phyloP scores from a whole-genome alignment of 2,329 filamentous ascomycete genomes.

The Nemania serpens region DNA sequence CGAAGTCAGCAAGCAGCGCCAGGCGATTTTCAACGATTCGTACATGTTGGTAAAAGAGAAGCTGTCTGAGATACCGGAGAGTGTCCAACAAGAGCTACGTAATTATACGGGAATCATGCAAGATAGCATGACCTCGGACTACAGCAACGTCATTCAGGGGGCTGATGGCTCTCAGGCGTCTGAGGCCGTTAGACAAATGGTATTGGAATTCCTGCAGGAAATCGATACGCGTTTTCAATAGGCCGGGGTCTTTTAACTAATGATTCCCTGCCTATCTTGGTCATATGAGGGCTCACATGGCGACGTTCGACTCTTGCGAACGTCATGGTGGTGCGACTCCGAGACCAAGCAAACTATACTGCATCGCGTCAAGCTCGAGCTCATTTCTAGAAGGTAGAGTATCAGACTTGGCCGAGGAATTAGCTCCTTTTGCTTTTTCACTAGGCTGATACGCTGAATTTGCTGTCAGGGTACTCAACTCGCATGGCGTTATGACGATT shows the following conservation, averaged over 20 bases:
- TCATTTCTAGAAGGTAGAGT: not conserved
- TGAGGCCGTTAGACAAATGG: slow-evolving; percentile 7
- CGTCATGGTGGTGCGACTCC: no score
- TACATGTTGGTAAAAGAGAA: not conserved
- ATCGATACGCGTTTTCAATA: slow-evolving; percentile 23
- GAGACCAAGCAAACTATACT: no score
- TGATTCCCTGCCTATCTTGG: no score
- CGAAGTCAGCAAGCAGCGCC: slow-evolving; percentile 3
- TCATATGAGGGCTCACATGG: no score
- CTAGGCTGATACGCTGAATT: not conserved
- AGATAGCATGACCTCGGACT: slow-evolving; percentile 21
- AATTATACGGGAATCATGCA: slow-evolving; percentile 9
- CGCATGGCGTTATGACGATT: no score
- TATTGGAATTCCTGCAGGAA: slow-evolving; percentile 14
- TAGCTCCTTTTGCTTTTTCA: not conserved
- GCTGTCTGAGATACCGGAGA: slow-evolving; percentile 9
- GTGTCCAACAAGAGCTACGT: slow-evolving; percentile 13
- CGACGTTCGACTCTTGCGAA: no score
- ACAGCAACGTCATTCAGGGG: slow-evolving; percentile 16
- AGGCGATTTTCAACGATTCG: slow-evolving; percentile 9
- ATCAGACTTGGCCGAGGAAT: not conserved
- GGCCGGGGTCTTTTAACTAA: no score
- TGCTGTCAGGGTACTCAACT: no score
- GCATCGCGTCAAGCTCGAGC: not conserved
- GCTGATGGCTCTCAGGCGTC: slow-evolving; percentile 2